Conservation (phyloP, 192 early-diverging fungal genomes). For the Lobulomyces angularis region DNA sequence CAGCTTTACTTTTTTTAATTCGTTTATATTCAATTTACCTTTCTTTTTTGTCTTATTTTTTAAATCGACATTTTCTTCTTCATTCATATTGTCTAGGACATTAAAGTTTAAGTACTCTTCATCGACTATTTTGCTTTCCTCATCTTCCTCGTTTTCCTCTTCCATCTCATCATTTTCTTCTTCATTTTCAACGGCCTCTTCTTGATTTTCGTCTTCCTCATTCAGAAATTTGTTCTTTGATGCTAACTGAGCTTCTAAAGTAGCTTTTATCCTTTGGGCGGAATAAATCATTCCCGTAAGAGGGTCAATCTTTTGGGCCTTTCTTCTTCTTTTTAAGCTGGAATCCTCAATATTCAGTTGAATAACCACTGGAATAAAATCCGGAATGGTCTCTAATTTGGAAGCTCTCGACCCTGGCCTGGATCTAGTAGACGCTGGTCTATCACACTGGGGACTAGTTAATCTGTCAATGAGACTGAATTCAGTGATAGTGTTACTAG, state of each 20-base stretch:
- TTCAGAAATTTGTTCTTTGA: not conserved
- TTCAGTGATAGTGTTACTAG: too few relatives aligned
- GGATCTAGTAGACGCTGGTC: too few relatives aligned
- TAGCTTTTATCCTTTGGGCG: conserved; percentile 22
- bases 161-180: conserved; percentile 11
- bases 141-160: conserved; percentile 3
- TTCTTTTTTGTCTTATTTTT: not conserved
- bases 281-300: conserved; percentile 26
- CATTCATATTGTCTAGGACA: too few relatives aligned
- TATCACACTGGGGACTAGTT: too few relatives aligned
- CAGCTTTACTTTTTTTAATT: conserved; percentile 10
- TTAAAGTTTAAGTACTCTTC: too few relatives aligned
- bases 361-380: too few relatives aligned
- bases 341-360: conserved; percentile 19
- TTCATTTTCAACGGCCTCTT: conserved; percentile 8
- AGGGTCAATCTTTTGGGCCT: conserved; percentile 26
- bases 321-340: conserved; percentile 16
- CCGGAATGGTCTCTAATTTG: too few relatives aligned
- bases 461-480: too few relatives aligned
- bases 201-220: not conserved
- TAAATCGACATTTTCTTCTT: too few relatives aligned
- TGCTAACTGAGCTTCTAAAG: conserved; percentile 7
- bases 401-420: too few relatives aligned
- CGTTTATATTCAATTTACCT: not conserved
- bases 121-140: conserved; percentile 8